A percentile compares a stretch with the other conserved stretches of the same genome.
phyloP scores from a whole-genome alignment of 441 rosid genomes.

The Erodium trifolium region DNA sequence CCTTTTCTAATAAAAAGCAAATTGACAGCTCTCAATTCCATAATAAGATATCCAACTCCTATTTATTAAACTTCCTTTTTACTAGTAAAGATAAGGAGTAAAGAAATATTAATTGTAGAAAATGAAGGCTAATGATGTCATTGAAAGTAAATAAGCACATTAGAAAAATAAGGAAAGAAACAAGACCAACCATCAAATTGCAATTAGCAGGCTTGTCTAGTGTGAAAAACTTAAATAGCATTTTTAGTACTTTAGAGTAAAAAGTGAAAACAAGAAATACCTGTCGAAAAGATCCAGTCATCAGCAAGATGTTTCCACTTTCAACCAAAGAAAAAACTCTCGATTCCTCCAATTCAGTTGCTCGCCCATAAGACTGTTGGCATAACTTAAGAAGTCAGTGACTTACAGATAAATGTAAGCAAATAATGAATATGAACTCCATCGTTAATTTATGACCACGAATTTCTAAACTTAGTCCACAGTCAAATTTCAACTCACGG shows the following conservation, averaged over 20 bases:
- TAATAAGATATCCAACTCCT: not conserved
- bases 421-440: not conserved
- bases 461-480: not conserved
- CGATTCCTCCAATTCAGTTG: slow-evolving; percentile 11
- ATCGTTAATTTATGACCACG: not conserved
- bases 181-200: slow-evolving; percentile 4
- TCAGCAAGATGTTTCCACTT: slow-evolving; percentile 14
- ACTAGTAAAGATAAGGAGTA: not conserved
- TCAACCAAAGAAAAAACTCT: slow-evolving; percentile 12
- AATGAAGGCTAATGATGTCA: slow-evolving; percentile 1
- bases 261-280: not conserved
- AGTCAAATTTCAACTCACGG: not conserved
- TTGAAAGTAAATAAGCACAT: not conserved
- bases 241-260: not conserved
- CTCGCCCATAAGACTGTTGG: slow-evolving; percentile 69
- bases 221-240: not conserved
- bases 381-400: slow-evolving; percentile 11
- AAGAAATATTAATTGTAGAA: not conserved
- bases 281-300: slow-evolving; percentile 9
- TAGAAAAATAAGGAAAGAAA: not conserved
- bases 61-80: not conserved
- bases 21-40: not conserved
- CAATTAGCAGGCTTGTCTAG: not conserved
- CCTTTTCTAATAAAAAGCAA: not conserved
- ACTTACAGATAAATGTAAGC: slow-evolving; percentile 10